Conservation (phyloP, 1,284 basidiomycete genomes). For the Erythrobasidium hasegawianum region DNA sequence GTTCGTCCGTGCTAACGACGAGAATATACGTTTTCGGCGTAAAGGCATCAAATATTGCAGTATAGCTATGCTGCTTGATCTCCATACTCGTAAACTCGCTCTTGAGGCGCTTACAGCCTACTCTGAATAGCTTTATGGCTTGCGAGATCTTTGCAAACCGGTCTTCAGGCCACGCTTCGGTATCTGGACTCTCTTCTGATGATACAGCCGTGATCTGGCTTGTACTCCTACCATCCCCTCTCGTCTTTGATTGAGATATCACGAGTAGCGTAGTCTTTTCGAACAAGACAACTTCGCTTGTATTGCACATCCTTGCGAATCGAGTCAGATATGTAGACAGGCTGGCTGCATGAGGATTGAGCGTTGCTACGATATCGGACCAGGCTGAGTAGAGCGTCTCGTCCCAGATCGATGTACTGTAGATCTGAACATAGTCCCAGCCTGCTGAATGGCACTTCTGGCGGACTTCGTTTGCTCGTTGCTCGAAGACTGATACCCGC, state of each 20-base stretch:
- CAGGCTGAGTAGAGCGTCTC: slow-evolving; percentile 97
- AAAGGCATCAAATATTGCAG: slow-evolving; percentile 88
- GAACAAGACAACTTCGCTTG: slow-evolving; percentile 91
- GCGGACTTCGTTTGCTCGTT: slow-evolving; percentile 55
- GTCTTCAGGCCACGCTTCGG: slow-evolving; percentile 34
- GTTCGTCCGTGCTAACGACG: slow-evolving; percentile 61
- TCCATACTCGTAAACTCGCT: slow-evolving; percentile 36
- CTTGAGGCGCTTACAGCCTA: slow-evolving; percentile 34
- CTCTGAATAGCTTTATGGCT: slow-evolving; percentile 35
- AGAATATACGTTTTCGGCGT: slow-evolving; percentile 93
- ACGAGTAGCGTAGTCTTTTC: slow-evolving; percentile 97
- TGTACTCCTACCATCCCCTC: too few relatives aligned
- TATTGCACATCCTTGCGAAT: slow-evolving; percentile 77
- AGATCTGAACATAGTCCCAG: slow-evolving; percentile 50
- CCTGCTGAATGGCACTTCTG: slow-evolving; percentile 42
- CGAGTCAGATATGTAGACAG: slow-evolving; percentile 80
- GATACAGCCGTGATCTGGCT: not conserved
- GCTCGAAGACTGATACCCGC: slow-evolving; percentile 59
- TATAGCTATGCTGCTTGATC: slow-evolving; percentile 54
- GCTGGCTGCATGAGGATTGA: slow-evolving; percentile 89
- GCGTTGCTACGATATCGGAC: slow-evolving; percentile 93
- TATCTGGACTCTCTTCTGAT: not conserved
- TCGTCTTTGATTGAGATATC: slow-evolving; percentile 58
- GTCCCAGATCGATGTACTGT: slow-evolving; percentile 97
- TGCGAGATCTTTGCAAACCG: slow-evolving; percentile 38